phyloP scores from a whole-genome alignment of 2,329 filamentous ascomycete species.

The Claviceps sp. region DNA sequence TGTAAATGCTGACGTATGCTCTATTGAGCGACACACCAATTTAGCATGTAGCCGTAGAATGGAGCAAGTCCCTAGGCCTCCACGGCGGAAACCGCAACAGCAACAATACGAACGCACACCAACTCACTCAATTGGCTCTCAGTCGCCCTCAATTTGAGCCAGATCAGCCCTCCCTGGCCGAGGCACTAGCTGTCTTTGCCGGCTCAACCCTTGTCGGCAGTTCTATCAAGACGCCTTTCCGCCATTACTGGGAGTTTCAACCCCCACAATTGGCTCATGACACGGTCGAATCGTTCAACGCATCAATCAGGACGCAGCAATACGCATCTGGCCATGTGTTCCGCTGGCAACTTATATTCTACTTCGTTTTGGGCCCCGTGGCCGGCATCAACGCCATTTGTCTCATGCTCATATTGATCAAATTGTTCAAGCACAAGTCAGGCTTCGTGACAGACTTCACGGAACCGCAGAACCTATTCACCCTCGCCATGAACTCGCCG shows the following conservation, averaged over 20 bases:
- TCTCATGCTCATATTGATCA: constrained; percentile 40
- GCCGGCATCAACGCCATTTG: constrained; percentile 56
- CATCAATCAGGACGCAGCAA: constrained; percentile 48
- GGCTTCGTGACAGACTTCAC: constrained; percentile 66
- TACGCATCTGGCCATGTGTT: constrained; percentile 55
- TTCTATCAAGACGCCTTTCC: constrained; percentile 45
- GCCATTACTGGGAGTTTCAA: constrained; percentile 35
- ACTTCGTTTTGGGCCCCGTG: constrained; percentile 49
- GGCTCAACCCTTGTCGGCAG: constrained; percentile 52
- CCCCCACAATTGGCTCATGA: constrained; percentile 21
- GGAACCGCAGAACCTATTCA: constrained; percentile 64
- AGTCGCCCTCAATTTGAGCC: constrained; percentile 27
- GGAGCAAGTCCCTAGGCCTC: constrained; percentile 41
- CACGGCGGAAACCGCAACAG: constrained; percentile 39
- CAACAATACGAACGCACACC: constrained; percentile 45
- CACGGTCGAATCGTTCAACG: constrained; percentile 47
- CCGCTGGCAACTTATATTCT: constrained; percentile 52
- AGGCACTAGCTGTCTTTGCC: constrained; percentile 58
- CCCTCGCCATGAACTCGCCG: constrained; percentile 51
- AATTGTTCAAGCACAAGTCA: constrained; percentile 19
- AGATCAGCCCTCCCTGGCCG: constrained; percentile 52
- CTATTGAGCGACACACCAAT: constrained; percentile 1
- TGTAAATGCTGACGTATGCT: neutral
- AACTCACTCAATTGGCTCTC: constrained; percentile 40
- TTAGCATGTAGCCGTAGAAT: constrained; percentile 36